phyloP scores from a whole-genome alignment of 345 rosid species.

The Euphorbia tirucalli region DNA sequence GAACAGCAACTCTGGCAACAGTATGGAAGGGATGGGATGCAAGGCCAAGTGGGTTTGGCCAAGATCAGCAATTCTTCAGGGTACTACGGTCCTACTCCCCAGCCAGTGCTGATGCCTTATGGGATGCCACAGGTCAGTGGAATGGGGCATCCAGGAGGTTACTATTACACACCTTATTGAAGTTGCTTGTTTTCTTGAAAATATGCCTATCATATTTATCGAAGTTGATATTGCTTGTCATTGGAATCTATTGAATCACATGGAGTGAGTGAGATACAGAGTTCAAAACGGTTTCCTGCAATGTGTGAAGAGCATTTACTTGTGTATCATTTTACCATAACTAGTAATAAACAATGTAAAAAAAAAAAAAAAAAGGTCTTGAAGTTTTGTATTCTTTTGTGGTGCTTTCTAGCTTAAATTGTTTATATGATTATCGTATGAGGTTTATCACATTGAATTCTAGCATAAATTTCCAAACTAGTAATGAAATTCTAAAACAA shows the following conservation, averaged over 20 bases:
- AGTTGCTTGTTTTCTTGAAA: not conserved
- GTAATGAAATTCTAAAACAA: no score
- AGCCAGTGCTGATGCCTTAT: slow-evolving; percentile 16
- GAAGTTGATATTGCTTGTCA: not conserved
- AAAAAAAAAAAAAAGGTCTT: not conserved
- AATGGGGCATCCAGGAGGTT: slow-evolving; percentile 22
- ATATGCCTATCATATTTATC: not conserved
- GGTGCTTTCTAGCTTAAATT: not conserved
- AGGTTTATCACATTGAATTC: no score
- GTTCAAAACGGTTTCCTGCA: not conserved
- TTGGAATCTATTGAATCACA: not conserved
- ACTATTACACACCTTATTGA: slow-evolving; percentile 14
- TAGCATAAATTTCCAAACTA: no score
- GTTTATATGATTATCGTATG: not conserved
- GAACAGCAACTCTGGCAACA: slow-evolving; percentile 32
- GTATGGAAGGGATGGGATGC: slow-evolving; percentile 29
- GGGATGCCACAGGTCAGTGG: slow-evolving; percentile 27
- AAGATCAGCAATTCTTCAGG: slow-evolving; percentile 18
- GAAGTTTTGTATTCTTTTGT: not conserved
- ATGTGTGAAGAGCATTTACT: not conserved
- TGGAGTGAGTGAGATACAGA: not conserved
- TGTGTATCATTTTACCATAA: not conserved
- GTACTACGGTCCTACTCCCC: not conserved
- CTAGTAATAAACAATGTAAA: not conserved
- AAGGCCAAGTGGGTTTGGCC: slow-evolving; percentile 22